Evolutionary conservation across 2,329 filamentous ascomycete genomes (phyloP), one percentile per base, ranked within the genome.

Genomic region (Pseudopithomyces maydicus): DNA sequence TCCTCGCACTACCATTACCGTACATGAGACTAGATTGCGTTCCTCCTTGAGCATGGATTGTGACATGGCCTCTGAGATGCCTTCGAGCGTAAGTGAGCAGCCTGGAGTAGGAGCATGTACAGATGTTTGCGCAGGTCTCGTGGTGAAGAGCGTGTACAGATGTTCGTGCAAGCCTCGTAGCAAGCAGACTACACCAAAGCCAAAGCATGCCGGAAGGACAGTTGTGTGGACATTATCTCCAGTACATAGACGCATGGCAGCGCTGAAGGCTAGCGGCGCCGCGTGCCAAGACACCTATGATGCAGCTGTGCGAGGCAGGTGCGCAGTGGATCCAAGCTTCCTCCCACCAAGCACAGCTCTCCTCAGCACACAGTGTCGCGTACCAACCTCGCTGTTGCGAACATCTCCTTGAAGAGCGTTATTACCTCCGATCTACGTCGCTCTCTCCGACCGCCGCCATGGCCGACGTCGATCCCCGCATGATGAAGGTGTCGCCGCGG

Each of bases 401-500:
- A 39, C 56, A 46, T 62, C 55, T 41, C 47, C 54, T 39, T 43
- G 44, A 55, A 49, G 61, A 69, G 65, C 66, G 26, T 48, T 55
- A 54, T 54, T 43, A 42, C 50, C 20, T 39, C 50, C 47, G 50
- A 53, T 58, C 22, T 29, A 4, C 42, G 35, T 63, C 67, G 63
- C 67, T 61, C 65, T 60, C 33, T 36, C 36, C 41, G 47, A 63
- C 68, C 64, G 63, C 68, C 71, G 66, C 47, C 60, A 77, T 78
- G 71, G 69, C 75, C 57, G 71, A 72, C 58, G 56, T 69, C 44
- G 80, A 82, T 62, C 80, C 80, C 62, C 76, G 80, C 63, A 81
- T 81, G 79, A 81, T 82, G 77, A 73, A 76, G 69, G 79, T 91
- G 76, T 85, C 87, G 75, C 88, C 88, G 67, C 83, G 88, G 76